Conservation (phyloP, 139 green algal genomes). For the Chlorella sp. region DNA sequence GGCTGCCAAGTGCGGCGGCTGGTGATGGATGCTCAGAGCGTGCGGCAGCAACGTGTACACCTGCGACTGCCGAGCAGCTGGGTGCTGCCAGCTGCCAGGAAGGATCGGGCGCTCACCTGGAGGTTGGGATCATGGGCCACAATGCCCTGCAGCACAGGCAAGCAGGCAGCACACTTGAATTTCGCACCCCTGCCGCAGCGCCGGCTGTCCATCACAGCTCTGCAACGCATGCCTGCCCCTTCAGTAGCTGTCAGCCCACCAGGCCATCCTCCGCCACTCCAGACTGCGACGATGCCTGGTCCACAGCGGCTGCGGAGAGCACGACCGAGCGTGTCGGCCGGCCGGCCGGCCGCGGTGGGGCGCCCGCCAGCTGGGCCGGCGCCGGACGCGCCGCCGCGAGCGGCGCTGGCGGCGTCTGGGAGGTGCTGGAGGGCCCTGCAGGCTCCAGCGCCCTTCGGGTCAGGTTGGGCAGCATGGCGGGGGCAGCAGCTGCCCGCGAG, state of each 20-base stretch:
- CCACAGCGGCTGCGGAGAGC: not conserved
- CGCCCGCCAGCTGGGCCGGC: not conserved
- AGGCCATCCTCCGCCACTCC: not conserved
- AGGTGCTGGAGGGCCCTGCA: not conserved
- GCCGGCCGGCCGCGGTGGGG: not conserved
- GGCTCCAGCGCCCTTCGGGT: not conserved
- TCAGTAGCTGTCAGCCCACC: not conserved
- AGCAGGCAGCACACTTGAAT: too few species aligned
- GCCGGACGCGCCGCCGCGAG: not conserved
- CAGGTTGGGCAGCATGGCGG: not conserved
- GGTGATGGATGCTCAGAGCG: too few species aligned
- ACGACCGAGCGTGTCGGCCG: not conserved
- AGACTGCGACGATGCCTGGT: not conserved
- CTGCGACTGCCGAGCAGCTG: too few species aligned
- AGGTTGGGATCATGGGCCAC: slow-evolving; percentile 72
- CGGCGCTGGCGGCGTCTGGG: too few species aligned
- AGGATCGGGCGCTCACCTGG: too few species aligned
- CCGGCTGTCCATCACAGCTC: too few species aligned
- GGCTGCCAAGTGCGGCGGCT: too few species aligned
- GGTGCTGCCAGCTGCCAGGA: too few species aligned
- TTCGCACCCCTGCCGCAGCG: too few species aligned
- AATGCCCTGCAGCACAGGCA: not conserved
- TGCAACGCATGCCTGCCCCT: too few species aligned
- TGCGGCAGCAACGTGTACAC: too few species aligned
- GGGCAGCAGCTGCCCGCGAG: not conserved